Base-by-base conservation (phyloP, 2,329 filamentous ascomycete species). In the Aspergillus eucalypticola region DNA sequence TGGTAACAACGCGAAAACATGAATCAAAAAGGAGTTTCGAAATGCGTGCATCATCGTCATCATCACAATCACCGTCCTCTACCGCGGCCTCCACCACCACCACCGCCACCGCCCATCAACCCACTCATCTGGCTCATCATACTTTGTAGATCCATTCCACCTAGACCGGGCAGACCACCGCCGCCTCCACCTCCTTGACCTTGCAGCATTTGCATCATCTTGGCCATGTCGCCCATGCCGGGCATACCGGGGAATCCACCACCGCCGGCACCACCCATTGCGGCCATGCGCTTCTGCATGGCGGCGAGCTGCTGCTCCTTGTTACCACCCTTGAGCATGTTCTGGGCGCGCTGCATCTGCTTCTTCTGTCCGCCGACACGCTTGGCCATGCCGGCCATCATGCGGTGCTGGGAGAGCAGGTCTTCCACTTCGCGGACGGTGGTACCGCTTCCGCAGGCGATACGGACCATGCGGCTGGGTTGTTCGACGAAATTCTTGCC, bases 331-430 rank as follows among this genome's bases (percentile, higher is more conserved):
- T 89, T 91, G 88, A 97, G 92, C 64, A 91, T 91, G 58, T 90
- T 90, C 77, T 98, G 93, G 0, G 93, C 93, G 54, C 89, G 88
- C 76, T 97, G 92, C 89, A 98, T 96, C 74, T 97, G 96, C 81
- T 95, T 95, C 90, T 96, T 96, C 75, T 91, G 93, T 41, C 93
- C 93, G 60, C 95, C 94, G 87, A 99, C 96, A 81, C 96, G 96
- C 88, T 98, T 99, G 52, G 95, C 95, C 92, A 99, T 97, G 60
- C 91, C 91, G 0, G 92, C 91, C 95, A 99, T 99, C 90, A 98
- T 96, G 69, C 91, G 89, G 76, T 98, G 94, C 78, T 99, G 95
- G 0, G 93, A 96, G n/a, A 99, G 85, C 6, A 99, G 82, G 72
- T 99, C 95, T 77, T 99, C 95, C 15, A 99, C 92, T 76, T 99